These are phyloP conservation scores for Phytopythium mirpurense DNA, from an alignment of 352 stramenopile species.

Conservation along the genomic window DNA sequence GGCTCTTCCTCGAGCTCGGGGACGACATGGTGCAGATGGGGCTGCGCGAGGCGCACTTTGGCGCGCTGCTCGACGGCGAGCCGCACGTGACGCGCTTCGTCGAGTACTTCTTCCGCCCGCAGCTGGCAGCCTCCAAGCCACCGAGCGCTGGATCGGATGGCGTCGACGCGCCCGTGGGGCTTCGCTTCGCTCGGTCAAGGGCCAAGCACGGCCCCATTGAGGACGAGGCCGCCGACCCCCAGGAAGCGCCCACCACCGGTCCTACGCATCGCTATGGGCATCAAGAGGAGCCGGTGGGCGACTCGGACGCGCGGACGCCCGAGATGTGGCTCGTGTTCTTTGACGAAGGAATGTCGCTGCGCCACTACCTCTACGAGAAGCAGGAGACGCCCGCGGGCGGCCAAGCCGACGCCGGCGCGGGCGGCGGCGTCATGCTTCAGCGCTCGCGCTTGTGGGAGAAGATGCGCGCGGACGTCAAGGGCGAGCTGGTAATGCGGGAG, in stretches of 20 bases:
- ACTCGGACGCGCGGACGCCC: slow-evolving; percentile 1
- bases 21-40: slow-evolving; percentile 69
- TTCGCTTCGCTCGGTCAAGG: not conserved
- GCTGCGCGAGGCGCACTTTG: slow-evolving; percentile 84
- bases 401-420: not conserved
- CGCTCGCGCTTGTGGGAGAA: slow-evolving; percentile 77
- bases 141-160: not conserved
- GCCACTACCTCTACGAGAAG: slow-evolving; percentile 82
- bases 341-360: slow-evolving; percentile 86
- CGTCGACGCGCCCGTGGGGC: not conserved
- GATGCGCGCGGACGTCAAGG: slow-evolving; percentile 43
- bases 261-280: not conserved
- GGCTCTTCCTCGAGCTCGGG: slow-evolving; percentile 68
- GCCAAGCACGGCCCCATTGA: not conserved
- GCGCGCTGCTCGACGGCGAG: slow-evolving; percentile 33
- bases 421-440: slow-evolving; percentile 47
- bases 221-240: not conserved
- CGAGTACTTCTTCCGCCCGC: slow-evolving; percentile 80
- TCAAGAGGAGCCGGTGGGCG: not conserved
- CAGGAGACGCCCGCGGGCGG: slow-evolving; percentile 25
- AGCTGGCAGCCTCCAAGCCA: not conserved
- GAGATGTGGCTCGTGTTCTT: slow-evolving; percentile 90
- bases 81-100: slow-evolving; percentile 81
- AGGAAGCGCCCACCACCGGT: not conserved
- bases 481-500: slow-evolving; percentile 79